Evolutionary conservation across 257 asterid genomes (phyloP).

Genomic region (Paulownia fortunei): DNA sequence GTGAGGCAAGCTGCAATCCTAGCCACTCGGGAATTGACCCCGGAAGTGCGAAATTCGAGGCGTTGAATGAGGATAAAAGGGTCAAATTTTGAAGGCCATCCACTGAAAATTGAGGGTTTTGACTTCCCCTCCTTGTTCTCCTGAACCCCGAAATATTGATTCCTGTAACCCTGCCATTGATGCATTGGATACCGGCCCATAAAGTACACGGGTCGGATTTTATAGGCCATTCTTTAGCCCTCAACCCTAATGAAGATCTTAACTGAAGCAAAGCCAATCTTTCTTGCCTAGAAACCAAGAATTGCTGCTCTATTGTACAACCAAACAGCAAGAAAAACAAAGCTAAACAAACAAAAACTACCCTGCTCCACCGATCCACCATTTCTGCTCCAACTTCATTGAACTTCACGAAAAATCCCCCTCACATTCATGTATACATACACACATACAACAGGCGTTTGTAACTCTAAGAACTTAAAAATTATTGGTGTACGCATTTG

Average conservation of each 20-base stretch:
- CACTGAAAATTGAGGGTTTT: conserved; percentile 78
- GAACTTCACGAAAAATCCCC: conserved; percentile 53
- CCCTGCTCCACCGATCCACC: conserved; percentile 65
- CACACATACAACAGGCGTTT: conserved; percentile 24
- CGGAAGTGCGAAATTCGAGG: conserved; percentile 72
- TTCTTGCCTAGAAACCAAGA: conserved; percentile 53
- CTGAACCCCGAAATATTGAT: conserved; percentile 85
- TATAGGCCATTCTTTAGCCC: conserved; percentile 88
- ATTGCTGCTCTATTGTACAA: conserved; percentile 59
- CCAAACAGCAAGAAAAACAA: conserved; percentile 54
- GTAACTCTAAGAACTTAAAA: conserved; percentile 23
- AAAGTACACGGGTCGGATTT: conserved; percentile 75
- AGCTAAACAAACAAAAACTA: conserved; percentile 41
- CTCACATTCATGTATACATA: conserved; percentile 37
- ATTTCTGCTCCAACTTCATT: conserved; percentile 71
- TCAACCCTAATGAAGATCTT: conserved; percentile 95
- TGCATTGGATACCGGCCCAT: conserved; percentile 80
- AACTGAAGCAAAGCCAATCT: conserved; percentile 72
- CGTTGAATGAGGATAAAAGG: conserved; percentile 65
- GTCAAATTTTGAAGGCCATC: conserved; percentile 81
- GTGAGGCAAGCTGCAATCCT: conserved; percentile 57
- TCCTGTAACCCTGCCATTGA: conserved; percentile 64
- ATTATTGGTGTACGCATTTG: conserved; percentile 41
- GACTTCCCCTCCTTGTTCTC: conserved; percentile 74
- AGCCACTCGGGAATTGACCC: conserved; percentile 85